phyloP scores from a whole-genome alignment of 2,329 filamentous ascomycete species.

The Diaporthe sp. region DNA sequence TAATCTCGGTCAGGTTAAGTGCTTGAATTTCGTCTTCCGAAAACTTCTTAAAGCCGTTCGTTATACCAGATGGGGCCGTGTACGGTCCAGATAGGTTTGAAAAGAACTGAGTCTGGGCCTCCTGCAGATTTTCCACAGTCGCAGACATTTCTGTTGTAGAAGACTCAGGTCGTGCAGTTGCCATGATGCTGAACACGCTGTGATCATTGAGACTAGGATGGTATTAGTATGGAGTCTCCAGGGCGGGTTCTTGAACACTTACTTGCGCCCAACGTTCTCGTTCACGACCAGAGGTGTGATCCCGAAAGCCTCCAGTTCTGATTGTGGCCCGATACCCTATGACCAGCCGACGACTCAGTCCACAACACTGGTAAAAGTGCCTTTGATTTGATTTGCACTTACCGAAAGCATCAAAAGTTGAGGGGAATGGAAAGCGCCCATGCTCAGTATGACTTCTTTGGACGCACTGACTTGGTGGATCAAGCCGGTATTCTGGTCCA shows the following conservation, averaged over 20 bases:
- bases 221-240: neutral
- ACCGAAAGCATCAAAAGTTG: conserved; percentile 23
- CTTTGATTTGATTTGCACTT: neutral
- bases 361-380: neutral
- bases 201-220: conserved; percentile 46
- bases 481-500: conserved; percentile 43
- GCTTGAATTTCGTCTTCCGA: conserved; percentile 26
- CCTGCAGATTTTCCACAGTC: conserved; percentile 42
- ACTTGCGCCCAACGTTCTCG: conserved; percentile 22
- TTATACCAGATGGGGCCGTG: conserved; percentile 11
- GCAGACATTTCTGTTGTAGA: conserved; percentile 46
- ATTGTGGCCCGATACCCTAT: conserved; percentile 13
- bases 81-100: neutral
- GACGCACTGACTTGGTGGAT: conserved; percentile 38
- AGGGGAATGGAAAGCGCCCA: conserved; percentile 26
- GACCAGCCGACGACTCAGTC: neutral
- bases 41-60: conserved; percentile 14
- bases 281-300: conserved; percentile 11
- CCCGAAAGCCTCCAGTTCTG: conserved; percentile 14
- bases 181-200: conserved; percentile 49
- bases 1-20: conserved; percentile 46
- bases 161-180: conserved; percentile 44
- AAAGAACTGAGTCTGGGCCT: conserved; percentile 1
- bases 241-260: neutral
- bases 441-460: conserved; percentile 10